Evolutionary conservation across 495 filamentous ascomycete species (phyloP), one percentile per base, ranked within the genome.

Genomic region (Podospora tetraspora): DNA sequence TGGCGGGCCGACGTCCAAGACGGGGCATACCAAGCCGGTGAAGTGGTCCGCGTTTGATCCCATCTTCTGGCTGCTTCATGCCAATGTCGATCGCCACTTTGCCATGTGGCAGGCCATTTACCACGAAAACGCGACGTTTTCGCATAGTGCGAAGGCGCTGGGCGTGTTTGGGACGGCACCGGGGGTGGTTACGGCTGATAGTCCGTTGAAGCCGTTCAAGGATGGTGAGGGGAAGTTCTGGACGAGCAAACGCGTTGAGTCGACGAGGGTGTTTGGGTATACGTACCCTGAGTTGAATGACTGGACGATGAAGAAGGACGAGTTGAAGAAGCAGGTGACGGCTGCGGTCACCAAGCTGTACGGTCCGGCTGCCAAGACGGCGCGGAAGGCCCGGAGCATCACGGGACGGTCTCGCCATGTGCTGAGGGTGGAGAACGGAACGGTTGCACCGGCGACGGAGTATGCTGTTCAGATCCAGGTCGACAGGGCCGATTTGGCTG

Each of bases 11-110:
- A 57, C 19, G 2, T 69, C 43, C 27, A 37, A 9, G 60, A 30
- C 29, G 43, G 77, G 76, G 1, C 67, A 72, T 21, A 76, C 77
- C 62, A 61, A 67, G 2, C 66, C 58, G 30, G 34, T 78, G 16
- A 68, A 74, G 21, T 56, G 73, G 59, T 72, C 73, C 0, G 71
- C 69, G 37, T 77, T 78, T 43, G 76, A 79, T 32, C 58, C 76
- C 30, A 66, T 79, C 23, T 79, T 79, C 71, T 77, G 67, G 72
- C 74, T 79, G 23, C 73, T 78, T 61, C 75, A 79, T 70, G 76
- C 76, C 37, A 82, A 84, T 57, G 71, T 83, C 58, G 82, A 83
- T 69, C 79, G 81, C 25, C 70, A 81, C 32, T 69, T 78, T 32
- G 80, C 79, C 19, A 68, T 83, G 57, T 83, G 74, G 76, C 70